Evolutionary conservation across 1,284 basidiomycete species (phyloP), one percentile per base, ranked within the genome.

Genomic region (Rhodotorula sp.): DNA sequence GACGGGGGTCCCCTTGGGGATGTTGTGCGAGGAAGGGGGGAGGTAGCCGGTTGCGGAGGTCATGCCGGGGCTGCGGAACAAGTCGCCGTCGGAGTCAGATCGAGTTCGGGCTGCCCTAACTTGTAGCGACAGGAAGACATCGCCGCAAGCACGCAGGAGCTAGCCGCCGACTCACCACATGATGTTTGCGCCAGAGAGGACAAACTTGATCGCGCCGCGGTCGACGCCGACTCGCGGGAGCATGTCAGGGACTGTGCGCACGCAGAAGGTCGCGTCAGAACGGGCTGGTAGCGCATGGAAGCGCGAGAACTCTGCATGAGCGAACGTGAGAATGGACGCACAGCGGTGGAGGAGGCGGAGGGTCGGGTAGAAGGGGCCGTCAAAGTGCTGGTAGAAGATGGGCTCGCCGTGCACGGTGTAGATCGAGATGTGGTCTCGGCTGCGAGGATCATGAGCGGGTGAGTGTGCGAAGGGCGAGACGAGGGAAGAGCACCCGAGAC

Each of bases 191-290:
- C 85, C 82, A 13, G 89, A 90, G 57, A 99, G 88, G 41, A 99
- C 86, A 83, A 97, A 99, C 63, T 95, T 92, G 84, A 99, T 99
- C 56, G 97, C 97, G 65, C 97, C 97, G 64, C 95, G 89, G 85
- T 99, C 97, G 63, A 99, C 87, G 77, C 90, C 88, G 55, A 97
- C 92, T 77, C 86, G 88, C 12, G 96, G 93, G 54, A 99, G 86
- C 74, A 99, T 85, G 77, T 86, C 88, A 3, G 96, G 96, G 84
- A 97, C 94, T 97, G 76, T 25, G 46, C 1, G 27, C 34, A 34
- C 34, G 5, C 34, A 34, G 34, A 34, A 5, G 34, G 34, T 34
- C 34, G 34, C 5, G 34, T 34, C 34, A 34, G 34, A 2, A 34
- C 34, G 34, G 34, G 3, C 34, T 5, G 5, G 34, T 34, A 34